Evolutionary conservation across 2,329 filamentous ascomycete species (phyloP), one percentile per base, ranked within the genome.

Genomic region (Stachybotrys chartarum): DNA sequence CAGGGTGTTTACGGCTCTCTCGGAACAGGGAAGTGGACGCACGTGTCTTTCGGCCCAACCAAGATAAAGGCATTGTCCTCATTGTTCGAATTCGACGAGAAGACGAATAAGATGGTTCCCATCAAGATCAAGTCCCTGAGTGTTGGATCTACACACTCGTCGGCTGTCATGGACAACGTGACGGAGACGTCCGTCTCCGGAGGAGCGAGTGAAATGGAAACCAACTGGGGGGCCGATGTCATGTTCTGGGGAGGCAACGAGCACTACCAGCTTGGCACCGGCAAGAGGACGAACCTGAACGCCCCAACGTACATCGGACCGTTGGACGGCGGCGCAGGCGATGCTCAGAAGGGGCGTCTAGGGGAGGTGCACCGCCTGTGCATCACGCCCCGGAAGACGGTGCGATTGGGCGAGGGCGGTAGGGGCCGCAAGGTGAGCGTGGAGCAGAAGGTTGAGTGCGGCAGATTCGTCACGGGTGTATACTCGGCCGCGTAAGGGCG

Each of bases 211-310:
- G 75, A 82, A 46, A 87, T 89, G 60, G 88, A 91, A 64, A 90
- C 86, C 1, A 92, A 94, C 68, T 96, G 86, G 83, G 94, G 94
- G 51, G 85, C 88, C 5, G 94, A 97, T 68, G 86, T 92, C 32
- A 70, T 97, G 1, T 95, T 90, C 78, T 99, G 92, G 90, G 94
- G 94, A 58, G 91, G 91, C 54, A 99, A 97, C 65, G 92, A 97
- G 74, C 83, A 87, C 68, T 97, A 88, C 70, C 94, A 99, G 72
- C 82, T 99, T 30, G 94, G 94, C 12, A 97, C 88, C 1, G 92
- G 94, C 31, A 95, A 88, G 76, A 78, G 93, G 58, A 94, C 84
- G 65, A 97, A 97, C 66, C 67, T 88, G 10, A 82, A 83, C 53
- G 78, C 80, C 12, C 94, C 94, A 1, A 78, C 80, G 1, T 93